Evolutionary conservation across 106 monocot genomes (phyloP), one percentile per base, ranked within the genome.

Genomic region (Dioscorea zingiberensis): DNA sequence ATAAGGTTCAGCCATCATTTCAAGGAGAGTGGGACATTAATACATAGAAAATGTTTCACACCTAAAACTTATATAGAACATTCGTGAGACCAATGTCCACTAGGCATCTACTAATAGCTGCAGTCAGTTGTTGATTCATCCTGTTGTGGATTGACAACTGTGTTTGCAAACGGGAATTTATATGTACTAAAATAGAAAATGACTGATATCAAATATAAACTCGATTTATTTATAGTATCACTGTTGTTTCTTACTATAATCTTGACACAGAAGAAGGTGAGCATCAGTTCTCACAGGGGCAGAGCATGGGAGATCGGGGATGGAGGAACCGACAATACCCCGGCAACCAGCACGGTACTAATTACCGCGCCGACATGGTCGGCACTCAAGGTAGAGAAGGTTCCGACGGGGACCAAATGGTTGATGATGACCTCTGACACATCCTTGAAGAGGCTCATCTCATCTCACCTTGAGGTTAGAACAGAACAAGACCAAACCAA

Each of bases 311-410:
- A 13, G 69, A 82, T 17, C 77, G 49, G 21, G 55, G 44, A 21
- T 73, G 84, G 80, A 80, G 73, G 65, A 84, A 73, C 76, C 64
- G 64, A 27, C 76, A 61, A 17, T 64, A 77, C 44, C 21, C 51
- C 0, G 77, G 58, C 30, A 75, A 61, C 5, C 63, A 81, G 21
- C 76, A 61, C 7, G 60, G 47, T 24, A 59, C 72, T 13, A 65
- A 73, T 28, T 69, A 65, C 7, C 62, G 65, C 7, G 48, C 68
- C 48, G 63, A n/a, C 22, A 55, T 65, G 63, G 57, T 26, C 13
- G 69, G 38, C 38, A 10, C 23, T 13, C 54, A 53, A 10, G 44
- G 70, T 17, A 62, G 72, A 55, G 78, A 73, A 30, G 78, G 68
- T 4, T 66, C 61, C 1, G 70, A 70, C 11, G 68, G 73, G 2